These are phyloP conservation scores for Leccinum glutinopallens DNA, from an alignment of 1,284 basidiomycete genomes.

Conservation along the genomic window DNA sequence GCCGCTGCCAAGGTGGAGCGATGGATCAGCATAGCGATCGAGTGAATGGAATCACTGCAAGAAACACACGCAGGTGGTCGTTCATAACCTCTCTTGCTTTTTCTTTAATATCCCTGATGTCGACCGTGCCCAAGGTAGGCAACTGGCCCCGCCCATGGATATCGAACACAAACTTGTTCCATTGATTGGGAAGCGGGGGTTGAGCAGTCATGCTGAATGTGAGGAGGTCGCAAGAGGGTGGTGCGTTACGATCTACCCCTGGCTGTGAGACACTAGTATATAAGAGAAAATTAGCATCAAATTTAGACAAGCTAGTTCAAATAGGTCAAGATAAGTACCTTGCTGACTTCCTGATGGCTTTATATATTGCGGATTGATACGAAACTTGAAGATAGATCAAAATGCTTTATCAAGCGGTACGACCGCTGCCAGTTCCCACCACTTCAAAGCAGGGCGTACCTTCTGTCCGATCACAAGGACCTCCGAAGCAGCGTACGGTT, in stretches of 20 bases:
- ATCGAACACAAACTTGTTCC: constrained; percentile 31
- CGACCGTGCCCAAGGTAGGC: constrained; percentile 52
- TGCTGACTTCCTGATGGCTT: not conserved
- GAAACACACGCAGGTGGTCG: constrained; percentile 42
- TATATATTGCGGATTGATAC: not conserved
- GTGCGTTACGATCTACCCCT: not conserved
- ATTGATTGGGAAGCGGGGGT: constrained; percentile 27
- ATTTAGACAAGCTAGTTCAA: not conserved
- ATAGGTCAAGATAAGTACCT: too few relatives aligned
- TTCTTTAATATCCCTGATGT: constrained; percentile 53
- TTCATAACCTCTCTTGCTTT: constrained; percentile 51
- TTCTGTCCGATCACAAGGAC: not conserved
- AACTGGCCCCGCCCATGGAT: constrained; percentile 42
- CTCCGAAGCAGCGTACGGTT: too few relatives aligned
- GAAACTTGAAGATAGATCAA: not conserved
- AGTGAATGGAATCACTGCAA: not conserved
- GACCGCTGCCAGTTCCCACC: not conserved
- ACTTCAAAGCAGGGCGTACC: not conserved
- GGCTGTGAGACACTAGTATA: not conserved
- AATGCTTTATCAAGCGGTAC: not conserved
- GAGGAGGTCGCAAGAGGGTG: not conserved
- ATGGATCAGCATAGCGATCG: not conserved
- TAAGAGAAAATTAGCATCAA: not conserved
- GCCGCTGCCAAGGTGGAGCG: constrained; percentile 37
- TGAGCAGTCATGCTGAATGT: constrained; percentile 25